Evolutionary conservation across 768 basidiomycete species (phyloP), one percentile per base, ranked within the genome.

Genomic region (Auriscalpium vulgare): DNA sequence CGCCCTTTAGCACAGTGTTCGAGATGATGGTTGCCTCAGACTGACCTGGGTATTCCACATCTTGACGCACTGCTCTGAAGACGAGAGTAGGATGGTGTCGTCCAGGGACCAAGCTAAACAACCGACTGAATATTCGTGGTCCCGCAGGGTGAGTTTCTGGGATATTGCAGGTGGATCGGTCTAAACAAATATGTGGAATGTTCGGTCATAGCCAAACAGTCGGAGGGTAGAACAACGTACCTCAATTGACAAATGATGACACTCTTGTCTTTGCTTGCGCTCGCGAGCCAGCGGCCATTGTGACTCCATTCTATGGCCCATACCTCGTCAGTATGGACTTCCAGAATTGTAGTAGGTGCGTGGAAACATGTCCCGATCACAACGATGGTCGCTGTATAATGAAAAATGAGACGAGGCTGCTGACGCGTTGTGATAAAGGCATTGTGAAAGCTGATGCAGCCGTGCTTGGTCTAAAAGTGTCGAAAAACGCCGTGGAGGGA

Each of bases 241-340:
- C 73, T 81, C 82, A 54, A 93, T 77, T 47, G 78, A 78, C 95
- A 98, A 50, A 98, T 87, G 54, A 97, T 89, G 8, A 88, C 93
- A 5, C 80, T 78, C 72, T 81, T 83, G 71, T 98, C 95, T 69
- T 82, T 90, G 55, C 94, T 88, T 38, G 88, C 89, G 61, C 85
- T 94, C 35, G 95, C 97, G 50, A 99, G 75, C 63, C 79, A 85
- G 50, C 71, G 70, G 2, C 97, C 97, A 67, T 87, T 85, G 63
- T 90, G 91, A 70, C 93, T 95, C 95, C 95, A 99, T 67, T 87
- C 88, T 57, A 98, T 71, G 66, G 88, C 85, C 95, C 95, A 98
- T 45, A 99, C 94, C 68, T 99, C 93, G 66, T 98, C 91, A 10
- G 76, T 79, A 69, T 97, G 95, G 35, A 86, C 90, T 47, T 85